A percentile compares a stretch with the other conserved stretches of the same genome.
Evolutionary conservation across 768 basidiomycete species (phyloP).

Genomic region (Pleurotus giganteus): DNA sequence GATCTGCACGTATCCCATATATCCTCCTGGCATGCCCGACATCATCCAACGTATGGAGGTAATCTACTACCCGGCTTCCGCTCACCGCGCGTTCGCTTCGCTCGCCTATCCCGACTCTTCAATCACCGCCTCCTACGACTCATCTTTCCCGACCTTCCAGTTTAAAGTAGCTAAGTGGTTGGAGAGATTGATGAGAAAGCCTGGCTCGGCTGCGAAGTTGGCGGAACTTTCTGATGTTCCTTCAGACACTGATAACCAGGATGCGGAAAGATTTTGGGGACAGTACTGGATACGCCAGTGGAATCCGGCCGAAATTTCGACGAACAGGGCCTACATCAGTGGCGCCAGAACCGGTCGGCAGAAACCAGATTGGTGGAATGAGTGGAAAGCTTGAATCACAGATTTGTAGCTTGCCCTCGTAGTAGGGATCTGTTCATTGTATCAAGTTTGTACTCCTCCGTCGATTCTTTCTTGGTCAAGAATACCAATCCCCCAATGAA

Average conservation of each 20-base stretch:
- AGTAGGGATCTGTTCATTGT: no score
- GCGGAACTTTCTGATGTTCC: constrained; percentile 18
- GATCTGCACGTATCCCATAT: constrained; percentile 11
- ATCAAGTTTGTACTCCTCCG: neutral
- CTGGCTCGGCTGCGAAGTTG: constrained; percentile 20
- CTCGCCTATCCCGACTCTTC: neutral
- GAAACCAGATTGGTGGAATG: constrained; percentile 15
- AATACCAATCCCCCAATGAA: no score
- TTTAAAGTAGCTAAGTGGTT: neutral
- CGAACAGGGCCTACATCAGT: constrained; percentile 37
- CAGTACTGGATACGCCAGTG: constrained; percentile 35
- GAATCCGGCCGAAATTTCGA: constrained; percentile 31
- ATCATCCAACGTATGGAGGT: constrained; percentile 10
- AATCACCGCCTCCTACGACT: constrained; percentile 11
- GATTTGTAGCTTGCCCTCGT: no score
- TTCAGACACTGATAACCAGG: constrained; percentile 24
- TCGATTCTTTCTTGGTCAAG: neutral
- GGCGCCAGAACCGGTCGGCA: constrained; percentile 11
- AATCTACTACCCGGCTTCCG: constrained; percentile 15
- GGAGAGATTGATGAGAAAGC: constrained; percentile 11
- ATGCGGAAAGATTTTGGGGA: neutral
- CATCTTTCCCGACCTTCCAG: constrained; percentile 6
- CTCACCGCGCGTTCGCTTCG: constrained; percentile 10
- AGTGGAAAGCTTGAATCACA: constrained; percentile 5
- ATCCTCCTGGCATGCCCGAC: neutral